A percentile compares a stretch with the other conserved stretches of the same genome.
These are phyloP conservation scores for Colletotrichum theobromicola DNA, from an alignment of 2,329 filamentous ascomycete species.

Conservation along the genomic window DNA sequence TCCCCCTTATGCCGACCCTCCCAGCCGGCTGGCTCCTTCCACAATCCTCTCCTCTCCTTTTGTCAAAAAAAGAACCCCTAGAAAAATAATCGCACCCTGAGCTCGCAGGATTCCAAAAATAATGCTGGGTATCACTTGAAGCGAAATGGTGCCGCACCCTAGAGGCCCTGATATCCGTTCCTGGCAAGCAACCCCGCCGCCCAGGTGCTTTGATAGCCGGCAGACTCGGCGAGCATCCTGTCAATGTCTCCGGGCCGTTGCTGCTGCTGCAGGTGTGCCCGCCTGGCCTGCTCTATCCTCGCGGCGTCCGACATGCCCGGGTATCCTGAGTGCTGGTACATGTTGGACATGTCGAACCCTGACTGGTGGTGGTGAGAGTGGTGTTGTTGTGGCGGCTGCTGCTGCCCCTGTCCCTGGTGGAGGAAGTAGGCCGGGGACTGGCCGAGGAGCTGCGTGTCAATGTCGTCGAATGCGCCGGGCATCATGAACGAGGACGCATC, in stretches of 20 bases:
- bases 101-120: constrained; percentile 18
- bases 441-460: constrained; percentile 75
- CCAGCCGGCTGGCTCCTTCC: background rate
- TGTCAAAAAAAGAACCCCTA: background rate
- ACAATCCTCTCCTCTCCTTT: background rate
- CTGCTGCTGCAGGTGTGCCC: constrained; percentile 22
- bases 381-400: constrained; percentile 34
- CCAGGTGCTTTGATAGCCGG: constrained; percentile 21
- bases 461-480: constrained; percentile 62
- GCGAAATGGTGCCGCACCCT: constrained; percentile 9
- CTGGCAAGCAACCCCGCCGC: constrained; percentile 22
- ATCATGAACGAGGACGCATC: constrained; percentile 54
- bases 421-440: constrained; percentile 75
- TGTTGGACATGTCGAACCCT: constrained; percentile 19
- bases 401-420: constrained; percentile 51
- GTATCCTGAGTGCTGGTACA: constrained; percentile 21
- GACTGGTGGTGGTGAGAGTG: constrained; percentile 23
- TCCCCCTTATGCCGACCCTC: background rate
- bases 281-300: constrained; percentile 20
- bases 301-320: constrained; percentile 16
- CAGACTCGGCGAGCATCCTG: constrained; percentile 22
- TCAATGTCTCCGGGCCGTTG: constrained; percentile 21
- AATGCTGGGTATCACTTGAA: constrained; percentile 23
- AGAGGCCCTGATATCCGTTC: constrained; percentile 20
- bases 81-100: constrained; percentile 15